Evolutionary conservation across 2,329 filamentous ascomycete species (phyloP).

Genomic region (Apiospora koreana): DNA sequence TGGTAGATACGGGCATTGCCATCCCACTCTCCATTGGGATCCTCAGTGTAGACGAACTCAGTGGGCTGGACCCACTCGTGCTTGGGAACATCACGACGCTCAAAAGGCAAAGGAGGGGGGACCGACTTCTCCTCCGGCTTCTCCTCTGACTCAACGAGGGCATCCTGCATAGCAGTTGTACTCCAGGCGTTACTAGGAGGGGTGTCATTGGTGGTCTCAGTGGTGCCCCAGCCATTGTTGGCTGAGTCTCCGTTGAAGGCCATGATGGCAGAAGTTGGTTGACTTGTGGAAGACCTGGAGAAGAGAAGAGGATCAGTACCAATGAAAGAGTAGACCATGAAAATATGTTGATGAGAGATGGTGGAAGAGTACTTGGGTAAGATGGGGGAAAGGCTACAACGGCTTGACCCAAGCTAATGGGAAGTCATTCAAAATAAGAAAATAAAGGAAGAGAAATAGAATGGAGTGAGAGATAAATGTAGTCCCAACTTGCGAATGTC

Average conservation of each 20-base stretch:
- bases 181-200: conserved; percentile 1
- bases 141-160: conserved; percentile 26
- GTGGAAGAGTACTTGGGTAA: neutral
- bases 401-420: neutral
- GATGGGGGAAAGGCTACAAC: neutral
- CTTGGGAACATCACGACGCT: conserved; percentile 18
- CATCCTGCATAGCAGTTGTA: conserved; percentile 30
- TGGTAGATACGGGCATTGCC: conserved; percentile 70
- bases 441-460: too few relatives aligned
- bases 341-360: neutral
- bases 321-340: neutral
- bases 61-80: conserved; percentile 48
- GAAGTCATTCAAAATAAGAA: neutral
- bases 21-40: conserved; percentile 42
- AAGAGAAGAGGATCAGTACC: neutral
- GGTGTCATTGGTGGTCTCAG: neutral
- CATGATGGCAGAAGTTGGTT: neutral
- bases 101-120: conserved; percentile 10
- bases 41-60: conserved; percentile 48
- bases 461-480: neutral
- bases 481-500: neutral
- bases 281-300: neutral
- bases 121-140: conserved; percentile 16
- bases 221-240: conserved; percentile 10
- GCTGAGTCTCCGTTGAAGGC: neutral